phyloP scores from a whole-genome alignment of 495 filamentous ascomycete genomes.

The Pyronema domesticum region DNA sequence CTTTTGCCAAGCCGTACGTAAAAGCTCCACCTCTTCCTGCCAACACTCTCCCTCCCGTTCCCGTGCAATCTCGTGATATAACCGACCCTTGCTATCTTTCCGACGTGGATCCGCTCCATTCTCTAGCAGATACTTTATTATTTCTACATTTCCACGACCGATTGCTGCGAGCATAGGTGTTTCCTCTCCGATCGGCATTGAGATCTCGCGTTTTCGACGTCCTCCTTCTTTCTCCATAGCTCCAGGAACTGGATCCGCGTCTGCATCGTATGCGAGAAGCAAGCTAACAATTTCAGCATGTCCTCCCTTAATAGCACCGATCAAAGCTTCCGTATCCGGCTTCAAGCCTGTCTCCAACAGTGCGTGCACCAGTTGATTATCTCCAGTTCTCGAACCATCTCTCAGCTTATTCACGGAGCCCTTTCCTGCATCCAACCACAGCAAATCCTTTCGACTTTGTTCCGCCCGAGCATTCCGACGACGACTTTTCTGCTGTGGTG shows the following conservation, averaged over 20 bases:
- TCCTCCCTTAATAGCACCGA: slow-evolving; percentile 80
- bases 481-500: slow-evolving; percentile 26
- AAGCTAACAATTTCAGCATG: slow-evolving; percentile 74
- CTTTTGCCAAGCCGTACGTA: slow-evolving; percentile 63
- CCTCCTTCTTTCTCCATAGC: slow-evolving; percentile 22
- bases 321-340: slow-evolving; percentile 60
- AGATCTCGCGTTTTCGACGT: slow-evolving; percentile 19
- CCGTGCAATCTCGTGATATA: slow-evolving; percentile 70
- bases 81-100: slow-evolving; percentile 48
- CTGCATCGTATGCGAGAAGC: slow-evolving; percentile 63
- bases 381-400: slow-evolving; percentile 65
- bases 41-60: slow-evolving; percentile 68
- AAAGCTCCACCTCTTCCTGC: slow-evolving; percentile 70
- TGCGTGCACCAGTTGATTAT: slow-evolving; percentile 34
- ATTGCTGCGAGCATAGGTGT: slow-evolving; percentile 93
- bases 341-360: slow-evolving; percentile 19
- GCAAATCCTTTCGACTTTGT: slow-evolving; percentile 40
- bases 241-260: slow-evolving; percentile 59
- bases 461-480: slow-evolving; percentile 42
- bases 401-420: slow-evolving; percentile 50
- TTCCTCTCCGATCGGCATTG: slow-evolving; percentile 39
- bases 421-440: slow-evolving; percentile 39
- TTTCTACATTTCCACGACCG: slow-evolving; percentile 67
- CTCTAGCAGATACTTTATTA: slow-evolving; percentile 58
- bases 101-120: slow-evolving; percentile 20